Evolutionary conservation across 2,329 filamentous ascomycete species (phyloP), one percentile per base, ranked within the genome.

Genomic region (Harringtonia aguacate): DNA sequence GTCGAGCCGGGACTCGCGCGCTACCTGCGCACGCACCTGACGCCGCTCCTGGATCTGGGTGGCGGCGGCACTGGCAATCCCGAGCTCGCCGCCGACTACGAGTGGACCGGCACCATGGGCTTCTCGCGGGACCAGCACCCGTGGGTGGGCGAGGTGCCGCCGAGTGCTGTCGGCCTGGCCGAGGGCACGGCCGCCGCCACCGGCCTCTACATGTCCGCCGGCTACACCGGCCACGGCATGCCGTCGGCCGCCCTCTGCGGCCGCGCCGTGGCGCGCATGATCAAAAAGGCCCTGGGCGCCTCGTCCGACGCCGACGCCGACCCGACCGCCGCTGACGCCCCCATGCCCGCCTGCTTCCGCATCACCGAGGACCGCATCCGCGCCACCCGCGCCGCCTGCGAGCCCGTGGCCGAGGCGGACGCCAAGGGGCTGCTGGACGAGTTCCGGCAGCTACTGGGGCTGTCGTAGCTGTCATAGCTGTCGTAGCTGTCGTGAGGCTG

Each of bases 51-150:
- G 24, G 67, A 69, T 48, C 53, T 76, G 17, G 52, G 46, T 33
- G 31, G 30, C 39, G 30, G 51, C 50, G n/a, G 49, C 44, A 3
- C 20, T 10, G 21, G 17, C 18, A 4, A 28, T 20, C 57, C 68
- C 28, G 62, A 68, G 36, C 59, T 85, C 18, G 55, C 62, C 20
- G 69, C 73, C 10, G 61, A 72, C 27, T 76, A 73, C 56, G 77
- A 84, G 56, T 90, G 85, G 85, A 85, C 81, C 2, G 85, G 85
- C 0, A 83, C 88, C 52, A 89, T 88, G 84, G 84, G 81, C 0
- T 88, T 78, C 59, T 79, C 75, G 27, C 65, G 77, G 8, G 85
- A 89, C 57, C 65, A 71, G 0, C 60, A 72, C 41, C 83, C 85
- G 0, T 88, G 80, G 79, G 79, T 89, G 3, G 85, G 84, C 0